Evolutionary conservation across 2,329 filamentous ascomycete species (phyloP).

Genomic region (Geosmithia flava): DNA sequence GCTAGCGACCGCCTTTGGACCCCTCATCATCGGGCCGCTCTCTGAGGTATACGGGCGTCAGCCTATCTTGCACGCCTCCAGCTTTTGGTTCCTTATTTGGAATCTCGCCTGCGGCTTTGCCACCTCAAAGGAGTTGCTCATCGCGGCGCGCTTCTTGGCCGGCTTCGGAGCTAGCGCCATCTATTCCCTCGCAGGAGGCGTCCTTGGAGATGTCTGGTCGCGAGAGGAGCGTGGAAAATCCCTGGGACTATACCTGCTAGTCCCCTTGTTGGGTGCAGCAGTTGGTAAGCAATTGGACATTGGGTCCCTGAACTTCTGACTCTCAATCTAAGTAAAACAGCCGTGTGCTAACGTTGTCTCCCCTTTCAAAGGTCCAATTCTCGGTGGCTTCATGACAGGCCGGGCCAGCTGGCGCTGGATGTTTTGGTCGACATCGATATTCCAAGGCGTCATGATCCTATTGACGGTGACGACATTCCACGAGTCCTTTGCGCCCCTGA

Average conservation of each 20-base stretch:
- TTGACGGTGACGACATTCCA: constrained; percentile 17
- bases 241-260: constrained; percentile 20
- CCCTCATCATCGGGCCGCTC: constrained; percentile 27
- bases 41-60: constrained; percentile 36
- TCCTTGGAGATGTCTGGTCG: constrained; percentile 32
- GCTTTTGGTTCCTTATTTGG: constrained; percentile 36
- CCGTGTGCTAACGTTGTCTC: background rate
- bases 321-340: background rate
- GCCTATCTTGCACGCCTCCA: constrained; percentile 26
- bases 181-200: constrained; percentile 31
- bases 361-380: constrained; percentile 15
- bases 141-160: constrained; percentile 31
- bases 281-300: constrained; percentile 20
- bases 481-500: constrained; percentile 24
- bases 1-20: constrained; percentile 28
- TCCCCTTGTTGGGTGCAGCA: constrained; percentile 25
- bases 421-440: constrained; percentile 29
- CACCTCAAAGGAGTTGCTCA: constrained; percentile 22
- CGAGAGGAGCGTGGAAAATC: constrained; percentile 31
- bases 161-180: constrained; percentile 34
- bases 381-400: constrained; percentile 24
- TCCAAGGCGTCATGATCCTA: constrained; percentile 22
- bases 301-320: too few relatives aligned
- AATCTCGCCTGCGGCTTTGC: constrained; percentile 32
- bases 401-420: constrained; percentile 29